Base-by-base conservation (phyloP, 2,329 filamentous ascomycete genomes). In the Macrophomina pseudophaseolina region DNA sequence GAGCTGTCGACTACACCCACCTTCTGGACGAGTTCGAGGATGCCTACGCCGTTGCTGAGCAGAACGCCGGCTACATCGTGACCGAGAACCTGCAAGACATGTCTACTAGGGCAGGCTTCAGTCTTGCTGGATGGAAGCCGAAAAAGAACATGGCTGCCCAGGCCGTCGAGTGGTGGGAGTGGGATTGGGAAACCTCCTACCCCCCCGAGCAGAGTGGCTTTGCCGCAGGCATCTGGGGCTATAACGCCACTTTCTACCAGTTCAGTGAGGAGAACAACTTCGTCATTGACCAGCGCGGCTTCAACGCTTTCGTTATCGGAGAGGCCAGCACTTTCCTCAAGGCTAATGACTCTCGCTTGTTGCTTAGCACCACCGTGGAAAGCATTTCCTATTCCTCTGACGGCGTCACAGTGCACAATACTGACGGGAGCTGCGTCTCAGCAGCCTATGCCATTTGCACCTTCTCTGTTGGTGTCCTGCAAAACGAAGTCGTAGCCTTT, bases 401-500 rank as follows among this genome's bases (percentile, higher is more conserved):
- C 0, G 83, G 84, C 3, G 87, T 90, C 1, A 85, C 79, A 0
- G 76, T 90, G 11, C 75, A 80, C 58, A 85, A 82, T 32, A 75
- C 81, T 2, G 83, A 88, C 65, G 87, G 85, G 1, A 82, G 76
- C 64, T 90, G 88, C 69, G 78, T 90, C 23, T 74, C 81, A 53
- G 88, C 88, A 1, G 83, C 85, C 6, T 88, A 89, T 69, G 89
- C 88, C 1, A 85, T 91, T 68, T 85, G 83, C 71, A 91, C 89
- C 0, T 91, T 92, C 74, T 89, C 87, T 53, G 76, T 91, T 0
- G 89, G 90, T 1, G 89, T 91, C 0, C 79, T 91, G 0, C 89
- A 91, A 72, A 85, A 87, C 68, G 81, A 87, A 2, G 82, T 79
- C 0, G 83, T 91, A 0, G 74, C 76, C 0, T 92, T 91, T 72